Base-by-base conservation (phyloP, 2,329 filamentous ascomycete genomes). In the Colletotrichum echinochloae region DNA sequence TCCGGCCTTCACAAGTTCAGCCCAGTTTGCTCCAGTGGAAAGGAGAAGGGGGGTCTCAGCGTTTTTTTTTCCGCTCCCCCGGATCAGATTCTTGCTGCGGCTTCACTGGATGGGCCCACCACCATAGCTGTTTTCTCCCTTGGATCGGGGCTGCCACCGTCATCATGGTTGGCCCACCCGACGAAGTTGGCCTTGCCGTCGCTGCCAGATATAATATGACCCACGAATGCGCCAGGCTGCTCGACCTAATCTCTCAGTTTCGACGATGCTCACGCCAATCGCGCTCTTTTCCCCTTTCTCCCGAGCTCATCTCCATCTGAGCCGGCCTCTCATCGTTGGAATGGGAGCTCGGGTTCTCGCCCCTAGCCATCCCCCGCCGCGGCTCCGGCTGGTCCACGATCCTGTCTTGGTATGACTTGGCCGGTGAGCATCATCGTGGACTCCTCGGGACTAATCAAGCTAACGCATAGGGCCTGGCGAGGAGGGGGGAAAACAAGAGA, bases 161-260 rank as follows among this genome's bases (percentile, higher is more conserved):
- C 30, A 35, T 37, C 28, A 33, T 18, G 57, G n/a, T 11, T 60
- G 8, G 44, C 28, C 41, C 30, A n/a, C n/a, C n/a, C n/a, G n/a
- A n/a, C n/a, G n/a, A n/a, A n/a, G n/a, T 37, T 55, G 16, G 52
- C 12, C 30, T 37, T 28, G n/a, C 30, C 33, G n/a, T n/a, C 30
- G 20, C n/a, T n/a, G 41, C 44, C 30, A 60, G n/a, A 60, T 60
- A 39, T 49, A 60, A 49, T 48, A 49, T 60, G 59, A 51, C 30
- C 39, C 62, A 41, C 51, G 49, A 60, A 23, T 49, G 35, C 62
- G 61, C 66, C 61, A 69, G 60, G 7, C 44, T 37, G 6, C 12
- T 39, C 16, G 3, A 49, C 33, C 8, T 20, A 37, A 44, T 61
- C 7, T 61, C 48, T 28, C 33, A 14, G 14, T 8, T 64, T 54